phyloP scores from a whole-genome alignment of 106 monocot genomes.

The Acorus gramineus region DNA sequence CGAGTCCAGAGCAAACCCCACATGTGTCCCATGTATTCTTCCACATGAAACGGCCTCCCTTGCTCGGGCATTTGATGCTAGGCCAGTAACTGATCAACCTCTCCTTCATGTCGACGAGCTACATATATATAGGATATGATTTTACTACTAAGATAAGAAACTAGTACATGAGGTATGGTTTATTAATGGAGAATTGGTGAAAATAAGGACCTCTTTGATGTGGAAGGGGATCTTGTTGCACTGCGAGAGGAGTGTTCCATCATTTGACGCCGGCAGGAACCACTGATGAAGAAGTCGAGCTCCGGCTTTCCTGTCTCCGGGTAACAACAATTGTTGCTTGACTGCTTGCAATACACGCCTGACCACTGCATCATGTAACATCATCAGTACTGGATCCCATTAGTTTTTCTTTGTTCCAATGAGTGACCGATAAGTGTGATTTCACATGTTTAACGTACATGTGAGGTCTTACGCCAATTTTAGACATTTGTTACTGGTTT shows the following conservation, averaged over 20 bases:
- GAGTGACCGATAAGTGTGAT: too few relatives aligned
- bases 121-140: too few relatives aligned
- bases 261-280: slow-evolving; percentile 11
- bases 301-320: slow-evolving; percentile 13
- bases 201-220: slow-evolving; percentile 1
- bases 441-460: too few relatives aligned
- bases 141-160: too few relatives aligned
- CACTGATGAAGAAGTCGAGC: slow-evolving; percentile 16
- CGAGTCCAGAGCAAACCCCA: slow-evolving; percentile 17
- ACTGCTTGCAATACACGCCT: slow-evolving; percentile 2
- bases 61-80: slow-evolving; percentile 18
- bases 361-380: slow-evolving; percentile 11
- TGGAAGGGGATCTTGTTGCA: slow-evolving; percentile 7
- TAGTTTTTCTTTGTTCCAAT: too few relatives aligned
- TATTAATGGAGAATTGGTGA: too few relatives aligned
- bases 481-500: too few relatives aligned
- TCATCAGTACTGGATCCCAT: too few relatives aligned
- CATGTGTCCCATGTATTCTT: slow-evolving; percentile 7
- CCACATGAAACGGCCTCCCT: slow-evolving; percentile 18
- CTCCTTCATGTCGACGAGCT: too few relatives aligned
- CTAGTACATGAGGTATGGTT: too few relatives aligned
- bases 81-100: slow-evolving; percentile 17
- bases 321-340: background rate
- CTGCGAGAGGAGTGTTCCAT: slow-evolving; percentile 6
- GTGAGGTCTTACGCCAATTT: too few relatives aligned